Base-by-base conservation (phyloP, 495 filamentous ascomycete species). In the Penicillium crystallinum region DNA sequence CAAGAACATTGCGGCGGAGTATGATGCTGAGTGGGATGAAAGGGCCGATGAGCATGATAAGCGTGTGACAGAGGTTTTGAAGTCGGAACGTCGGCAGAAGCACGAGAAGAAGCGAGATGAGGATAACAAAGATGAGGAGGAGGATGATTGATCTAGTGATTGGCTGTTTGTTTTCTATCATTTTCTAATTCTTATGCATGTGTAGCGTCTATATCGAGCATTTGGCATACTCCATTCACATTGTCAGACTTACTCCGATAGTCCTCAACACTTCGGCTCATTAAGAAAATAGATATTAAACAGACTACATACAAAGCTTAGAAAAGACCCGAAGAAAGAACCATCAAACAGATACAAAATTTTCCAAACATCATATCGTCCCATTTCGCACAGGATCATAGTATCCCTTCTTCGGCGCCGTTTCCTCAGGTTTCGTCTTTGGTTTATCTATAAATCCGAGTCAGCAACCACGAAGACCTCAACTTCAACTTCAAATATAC, bases 1-100 rank as follows among this genome's bases (percentile, higher is more conserved):
- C 52, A 87, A 84, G 65, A 77, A 70, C 5, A 83, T 96, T 34
- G 90, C 92, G 0, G 81, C 83, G 21, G 89, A 96, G 64, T 96
- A 96, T 69, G 90, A 93, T 60, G 89, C 89, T n/a, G 89, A 91
- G 18, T 97, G 91, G 91, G 81, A 97, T 69, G 91, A 97, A 71
- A 77, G 70, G 41, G 72, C 73, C 44, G 89, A 96, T 66, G 84
- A 90, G 38, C 81, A 82, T n/a, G 82, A 84, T 35, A 81, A 89
- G 59, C 78, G 75, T 27, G 89, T 95, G 2, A 85, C 78, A 45
- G 77, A 88, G 49, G 82, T 84, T 7, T 66, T 95, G 58, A 84
- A 80, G 57, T 76, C 87, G 48, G 81, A 88, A 35, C 59, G 78
- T 58, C 71, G 56, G 68, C 46, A 81, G 50, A 78, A 80, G 52